These are phyloP conservation scores for Alternaria viburni DNA, from an alignment of 2,329 filamentous ascomycete species.

Conservation along the genomic window DNA sequence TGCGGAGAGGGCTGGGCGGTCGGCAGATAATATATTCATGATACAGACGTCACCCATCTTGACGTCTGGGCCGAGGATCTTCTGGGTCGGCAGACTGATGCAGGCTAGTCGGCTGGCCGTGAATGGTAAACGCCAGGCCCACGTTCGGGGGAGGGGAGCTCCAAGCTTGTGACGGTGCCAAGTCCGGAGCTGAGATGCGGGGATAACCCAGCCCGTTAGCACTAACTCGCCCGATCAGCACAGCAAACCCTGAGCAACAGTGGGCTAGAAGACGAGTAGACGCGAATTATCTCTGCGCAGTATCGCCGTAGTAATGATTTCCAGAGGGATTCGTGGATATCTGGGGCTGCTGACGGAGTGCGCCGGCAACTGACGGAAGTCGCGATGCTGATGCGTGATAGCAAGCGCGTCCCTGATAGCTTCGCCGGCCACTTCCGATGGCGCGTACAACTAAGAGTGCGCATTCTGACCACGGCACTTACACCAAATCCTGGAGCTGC, in stretches of 20 bases:
- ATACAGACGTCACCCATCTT: conserved; percentile 43
- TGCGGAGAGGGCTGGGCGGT: conserved; percentile 34
- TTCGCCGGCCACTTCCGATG: conserved; percentile 20
- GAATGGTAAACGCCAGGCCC: conserved; percentile 34
- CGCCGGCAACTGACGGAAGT: conserved; percentile 35
- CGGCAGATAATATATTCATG: conserved; percentile 37
- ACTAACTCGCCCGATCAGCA: conserved; percentile 20
- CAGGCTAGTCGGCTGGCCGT: conserved; percentile 38
- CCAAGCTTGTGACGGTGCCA: conserved; percentile 46
- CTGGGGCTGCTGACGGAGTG: conserved; percentile 28
- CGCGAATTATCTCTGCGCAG: not conserved
- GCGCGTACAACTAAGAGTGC: not conserved
- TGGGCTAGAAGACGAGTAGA: conserved; percentile 1
- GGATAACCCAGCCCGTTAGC: conserved; percentile 16
- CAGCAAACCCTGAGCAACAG: conserved; percentile 17
- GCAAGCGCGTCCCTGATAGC: conserved; percentile 2
- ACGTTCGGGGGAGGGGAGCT: conserved; percentile 40
- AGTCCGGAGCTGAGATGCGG: conserved; percentile 34
- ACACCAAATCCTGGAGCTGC: not conserved
- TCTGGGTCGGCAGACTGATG: conserved; percentile 27
- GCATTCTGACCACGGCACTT: conserved; percentile 2
- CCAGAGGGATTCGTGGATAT: conserved; percentile 17
- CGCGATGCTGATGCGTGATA: conserved; percentile 25
- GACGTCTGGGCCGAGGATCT: conserved; percentile 43
- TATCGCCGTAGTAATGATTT: conserved; percentile 15